Base-by-base conservation (phyloP, 1,139 yeast species). In the Saccharomyces hybrid region DNA sequence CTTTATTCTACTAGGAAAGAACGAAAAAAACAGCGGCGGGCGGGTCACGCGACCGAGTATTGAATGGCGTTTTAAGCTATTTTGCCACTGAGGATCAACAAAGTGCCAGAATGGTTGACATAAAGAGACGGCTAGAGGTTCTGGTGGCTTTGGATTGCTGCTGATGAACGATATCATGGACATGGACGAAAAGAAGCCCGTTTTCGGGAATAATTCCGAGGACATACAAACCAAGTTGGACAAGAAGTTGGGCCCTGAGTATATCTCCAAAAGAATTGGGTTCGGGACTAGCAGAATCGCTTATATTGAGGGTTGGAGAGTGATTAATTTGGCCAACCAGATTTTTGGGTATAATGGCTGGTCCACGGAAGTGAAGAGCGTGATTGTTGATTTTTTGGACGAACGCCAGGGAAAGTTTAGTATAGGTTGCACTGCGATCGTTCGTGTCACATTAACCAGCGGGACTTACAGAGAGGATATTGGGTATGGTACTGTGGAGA, bases 161-260 rank as follows among this genome's bases (percentile, higher is more conserved):
- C 48, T 46, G 48, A 26, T 46, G 28, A 26, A 46, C 30, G 48
- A 26, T 23, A 28, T 5, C 14, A 48, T 46, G 25, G 56, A 42
- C 48, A 63, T 63, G 66, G 69, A 63, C 11, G 66, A 63, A 32
- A 59, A 58, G 46, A 63, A 62, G 47, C 61, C 62, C 1, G 58
- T 57, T 50, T 34, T 51, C 2, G 52, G 52, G 9, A 61, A 61
- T 8, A 48, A 59, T 8, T 61, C 57, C 50, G 66, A 63, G 4
- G 73, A 70, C 47, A 70, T 73, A 31, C 75, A 72, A 50, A 54
- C 67, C 2, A 73, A 73, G 55, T 71, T 86, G 47, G 82, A 82
- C 59, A 81, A 79, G 61, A 82, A 83, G 31, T 74, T 90, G 38
- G 99, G 99, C 0, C 97, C 98, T 0, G 98, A 91, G 69, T 91